These are phyloP conservation scores for Aspergillus cejpii DNA, from an alignment of 2,329 filamentous ascomycete species.

Conservation along the genomic window DNA sequence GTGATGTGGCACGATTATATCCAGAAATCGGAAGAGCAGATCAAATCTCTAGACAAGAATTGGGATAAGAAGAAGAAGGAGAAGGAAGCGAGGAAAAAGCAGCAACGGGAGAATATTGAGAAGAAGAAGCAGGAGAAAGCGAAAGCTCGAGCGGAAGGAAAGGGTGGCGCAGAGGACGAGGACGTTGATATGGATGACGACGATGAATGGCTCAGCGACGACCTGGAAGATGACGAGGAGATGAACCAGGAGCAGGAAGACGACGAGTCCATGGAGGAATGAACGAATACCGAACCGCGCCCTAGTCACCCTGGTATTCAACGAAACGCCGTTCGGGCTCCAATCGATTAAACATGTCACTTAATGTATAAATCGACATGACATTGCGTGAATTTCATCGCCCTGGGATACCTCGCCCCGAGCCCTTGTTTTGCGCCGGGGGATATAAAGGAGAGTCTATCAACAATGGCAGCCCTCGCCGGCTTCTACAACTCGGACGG, in stretches of 20 bases:
- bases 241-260: conserved; percentile 33
- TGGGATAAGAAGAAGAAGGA: conserved; percentile 74
- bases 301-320: neutral
- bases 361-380: too few species aligned
- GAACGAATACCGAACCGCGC: conserved; percentile 11
- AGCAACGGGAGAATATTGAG: conserved; percentile 87
- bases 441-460: too few species aligned
- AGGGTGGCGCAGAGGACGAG: conserved; percentile 41
- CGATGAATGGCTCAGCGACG: conserved; percentile 49
- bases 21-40: conserved; percentile 71
- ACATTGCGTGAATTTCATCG: too few species aligned
- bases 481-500: too few species aligned
- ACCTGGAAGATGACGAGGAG: conserved; percentile 42
- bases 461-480: too few species aligned
- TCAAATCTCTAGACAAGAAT: conserved; percentile 68
- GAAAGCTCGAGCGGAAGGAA: conserved; percentile 40
- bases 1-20: conserved; percentile 98
- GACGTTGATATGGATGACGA: conserved; percentile 50
- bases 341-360: too few species aligned
- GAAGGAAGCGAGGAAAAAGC: conserved; percentile 72
- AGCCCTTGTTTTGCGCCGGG: too few species aligned
- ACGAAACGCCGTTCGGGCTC: neutral
- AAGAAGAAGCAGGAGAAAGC: conserved; percentile 65
- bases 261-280: conserved; percentile 41
- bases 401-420: too few species aligned